These are phyloP conservation scores for Nidula niveotomentosa DNA, from an alignment of 1,284 basidiomycete genomes.

Conservation along the genomic window DNA sequence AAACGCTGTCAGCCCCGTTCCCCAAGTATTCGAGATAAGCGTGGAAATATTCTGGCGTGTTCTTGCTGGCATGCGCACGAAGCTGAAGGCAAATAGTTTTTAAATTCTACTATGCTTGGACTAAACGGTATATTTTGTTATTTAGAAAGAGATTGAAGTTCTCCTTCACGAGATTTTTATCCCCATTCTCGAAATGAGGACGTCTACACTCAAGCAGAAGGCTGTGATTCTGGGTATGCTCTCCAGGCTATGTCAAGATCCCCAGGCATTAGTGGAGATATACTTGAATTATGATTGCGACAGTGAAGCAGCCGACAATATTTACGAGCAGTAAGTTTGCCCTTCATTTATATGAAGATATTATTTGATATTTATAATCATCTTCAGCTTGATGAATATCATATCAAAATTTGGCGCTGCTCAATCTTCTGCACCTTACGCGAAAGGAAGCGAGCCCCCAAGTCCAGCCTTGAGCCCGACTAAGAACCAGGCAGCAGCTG, in stretches of 20 bases:
- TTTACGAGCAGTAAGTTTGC: constrained; percentile 83
- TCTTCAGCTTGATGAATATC: constrained; percentile 83
- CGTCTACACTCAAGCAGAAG: constrained; percentile 94
- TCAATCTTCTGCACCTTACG: constrained; percentile 52
- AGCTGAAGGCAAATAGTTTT: constrained; percentile 74
- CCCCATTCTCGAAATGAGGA: constrained; percentile 98
- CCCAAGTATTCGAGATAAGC: constrained; percentile 96
- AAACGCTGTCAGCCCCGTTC: constrained; percentile 94
- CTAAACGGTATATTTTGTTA: constrained; percentile 4
- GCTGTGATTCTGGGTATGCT: constrained; percentile 87
- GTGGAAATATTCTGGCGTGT: constrained; percentile 99
- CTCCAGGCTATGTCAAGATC: constrained; percentile 87
- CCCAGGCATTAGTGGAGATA: constrained; percentile 94
- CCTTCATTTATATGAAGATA: constrained; percentile 3
- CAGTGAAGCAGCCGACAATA: constrained; percentile 89
- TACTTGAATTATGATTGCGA: constrained; percentile 99
- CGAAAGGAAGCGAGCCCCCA: constrained; percentile 53
- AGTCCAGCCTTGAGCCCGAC: constrained; percentile 62
- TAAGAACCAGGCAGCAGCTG: constrained; percentile 39
- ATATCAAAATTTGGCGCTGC: constrained; percentile 86
- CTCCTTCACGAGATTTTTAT: constrained; percentile 98
- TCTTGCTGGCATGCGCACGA: constrained; percentile 90
- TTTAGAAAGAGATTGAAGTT: constrained; percentile 98
- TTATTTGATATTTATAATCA: constrained; percentile 4
- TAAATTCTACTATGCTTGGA: constrained; percentile 3